A percentile compares a stretch with the other conserved stretches of the same genome.
phyloP scores from a whole-genome alignment of 805 yeast genomes.

The Barnettozyma sucrosica region DNA sequence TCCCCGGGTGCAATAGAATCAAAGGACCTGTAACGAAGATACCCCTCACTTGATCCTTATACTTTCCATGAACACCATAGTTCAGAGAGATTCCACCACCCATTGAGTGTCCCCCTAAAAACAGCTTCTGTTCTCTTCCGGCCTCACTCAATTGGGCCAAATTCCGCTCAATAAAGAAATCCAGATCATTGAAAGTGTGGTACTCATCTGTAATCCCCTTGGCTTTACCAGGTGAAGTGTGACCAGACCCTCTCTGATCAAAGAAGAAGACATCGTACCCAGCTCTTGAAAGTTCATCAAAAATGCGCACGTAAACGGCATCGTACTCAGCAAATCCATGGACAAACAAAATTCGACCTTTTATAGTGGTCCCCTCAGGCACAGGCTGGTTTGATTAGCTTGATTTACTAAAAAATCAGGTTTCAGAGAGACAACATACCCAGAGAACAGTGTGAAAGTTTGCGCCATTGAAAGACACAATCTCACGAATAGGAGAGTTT shows the following conservation, averaged over 20 bases:
- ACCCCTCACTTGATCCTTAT: slow-evolving; percentile 40
- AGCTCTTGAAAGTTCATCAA: slow-evolving; percentile 42
- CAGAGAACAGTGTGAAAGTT: slow-evolving; percentile 3
- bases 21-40: slow-evolving; percentile 56
- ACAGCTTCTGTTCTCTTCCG: slow-evolving; percentile 33
- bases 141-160: slow-evolving; percentile 29
- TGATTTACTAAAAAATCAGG: not conserved
- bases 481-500: not conserved
- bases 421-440: not conserved
- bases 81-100: slow-evolving; percentile 71
- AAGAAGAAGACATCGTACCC: slow-evolving; percentile 67
- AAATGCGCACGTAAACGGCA: slow-evolving; percentile 41
- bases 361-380: slow-evolving; percentile 29
- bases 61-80: slow-evolving; percentile 53
- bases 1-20: slow-evolving; percentile 48
- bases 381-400: slow-evolving; percentile 18
- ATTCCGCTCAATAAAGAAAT: slow-evolving; percentile 45
- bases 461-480: slow-evolving; percentile 1
- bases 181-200: slow-evolving; percentile 53
- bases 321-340: slow-evolving; percentile 71
- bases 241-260: slow-evolving; percentile 75
- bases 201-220: slow-evolving; percentile 54
- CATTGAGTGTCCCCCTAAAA: slow-evolving; percentile 69
- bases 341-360: slow-evolving; percentile 53
- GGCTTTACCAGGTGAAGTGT: slow-evolving; percentile 47